Evolutionary conservation across 1,139 yeast genomes (phyloP), one percentile per base, ranked within the genome.

Genomic region (Suhomyces chickasaworum): DNA sequence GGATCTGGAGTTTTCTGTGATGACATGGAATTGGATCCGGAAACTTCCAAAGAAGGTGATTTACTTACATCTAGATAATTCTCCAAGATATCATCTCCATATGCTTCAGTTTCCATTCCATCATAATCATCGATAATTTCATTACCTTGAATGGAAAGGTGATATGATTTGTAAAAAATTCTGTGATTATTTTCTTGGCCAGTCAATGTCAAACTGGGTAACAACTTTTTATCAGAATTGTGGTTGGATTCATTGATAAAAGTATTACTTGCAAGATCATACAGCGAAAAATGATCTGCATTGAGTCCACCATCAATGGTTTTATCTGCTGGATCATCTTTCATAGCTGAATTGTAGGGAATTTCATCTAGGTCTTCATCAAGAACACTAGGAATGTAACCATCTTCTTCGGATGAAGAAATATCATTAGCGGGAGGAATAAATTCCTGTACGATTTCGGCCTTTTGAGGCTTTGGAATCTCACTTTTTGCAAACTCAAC

Each of bases 31-130:
- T 42, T 42, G 6, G 52, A 39, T 2, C 21, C 46, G 4, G 45
- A 37, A 7, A 41, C 41, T 21, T 45, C 50, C 9, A 50, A 49
- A 4, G 63, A 54, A 2, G 66, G 63, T 47, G 60, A 58, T 16
- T 55, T 48, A 33, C 63, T 59, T 8, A 56, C 45, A 32, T 66
- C 72, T 32, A 71, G 49, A 51, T 71, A 71, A 44, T 64, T 67
- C 40, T 72, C 76, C 13, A 71, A 54, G 7, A 69, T 60, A 42
- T 69, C 73, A 31, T 66, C 65, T 7, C 56, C 63, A 38, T 62
- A 60, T 37, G 40, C 50, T 46, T 46, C 58, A 1, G 57, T 49
- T 4, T 52, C 54, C 0, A 56, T 52, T 3, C 44, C 47, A 4
- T 41, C 45, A 7, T 27, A 42, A 2, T 42, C 46, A 7, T 37